phyloP scores from a whole-genome alignment of 164 flowering plant species.

The Platanus orientalis region DNA sequence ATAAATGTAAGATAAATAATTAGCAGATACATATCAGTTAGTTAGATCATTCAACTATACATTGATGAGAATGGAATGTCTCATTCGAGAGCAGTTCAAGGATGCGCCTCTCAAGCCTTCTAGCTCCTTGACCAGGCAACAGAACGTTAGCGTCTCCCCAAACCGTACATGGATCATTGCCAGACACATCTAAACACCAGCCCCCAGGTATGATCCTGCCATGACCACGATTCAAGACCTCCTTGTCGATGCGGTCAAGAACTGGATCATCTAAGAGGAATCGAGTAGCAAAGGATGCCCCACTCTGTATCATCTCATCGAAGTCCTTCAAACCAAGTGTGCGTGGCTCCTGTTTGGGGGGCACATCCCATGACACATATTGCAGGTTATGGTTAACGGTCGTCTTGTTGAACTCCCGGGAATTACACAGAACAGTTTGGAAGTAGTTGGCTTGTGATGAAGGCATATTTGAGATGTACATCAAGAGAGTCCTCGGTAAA shows the following conservation, averaged over 20 bases:
- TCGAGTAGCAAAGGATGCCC: conserved; percentile 73
- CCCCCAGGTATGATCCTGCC: conserved; percentile 79
- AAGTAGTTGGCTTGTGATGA: conserved; percentile 66
- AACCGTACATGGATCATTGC: conserved; percentile 40
- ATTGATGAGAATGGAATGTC: conserved; percentile 41
- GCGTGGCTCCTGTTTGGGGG: conserved; percentile 28
- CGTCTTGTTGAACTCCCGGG: conserved; percentile 59
- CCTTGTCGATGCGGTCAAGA: conserved; percentile 76
- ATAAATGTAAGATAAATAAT: too few relatives aligned
- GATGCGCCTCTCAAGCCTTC: conserved; percentile 56
- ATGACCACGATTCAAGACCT: conserved; percentile 42
- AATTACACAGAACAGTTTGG: conserved; percentile 75
- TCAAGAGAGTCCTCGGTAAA: conserved; percentile 75
- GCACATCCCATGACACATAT: conserved; percentile 35
- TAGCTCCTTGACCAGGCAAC: conserved; percentile 79
- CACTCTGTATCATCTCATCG: conserved; percentile 53
- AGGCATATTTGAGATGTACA: conserved; percentile 81
- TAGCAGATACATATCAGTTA: too few relatives aligned
- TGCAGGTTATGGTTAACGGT: conserved; percentile 61
- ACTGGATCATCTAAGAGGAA: conserved; percentile 48
- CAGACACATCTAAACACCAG: conserved; percentile 78
- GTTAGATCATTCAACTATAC: conserved; percentile 49
- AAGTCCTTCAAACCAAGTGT: conserved; percentile 45
- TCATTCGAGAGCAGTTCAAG: conserved; percentile 49
- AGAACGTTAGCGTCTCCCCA: conserved; percentile 84